Percentiles rank a stretch among this genome's conserved stretches.
Evolutionary conservation across 108 stramenopile species (phyloP).

Genomic region (Fragilariopsis cylindrus): DNA sequence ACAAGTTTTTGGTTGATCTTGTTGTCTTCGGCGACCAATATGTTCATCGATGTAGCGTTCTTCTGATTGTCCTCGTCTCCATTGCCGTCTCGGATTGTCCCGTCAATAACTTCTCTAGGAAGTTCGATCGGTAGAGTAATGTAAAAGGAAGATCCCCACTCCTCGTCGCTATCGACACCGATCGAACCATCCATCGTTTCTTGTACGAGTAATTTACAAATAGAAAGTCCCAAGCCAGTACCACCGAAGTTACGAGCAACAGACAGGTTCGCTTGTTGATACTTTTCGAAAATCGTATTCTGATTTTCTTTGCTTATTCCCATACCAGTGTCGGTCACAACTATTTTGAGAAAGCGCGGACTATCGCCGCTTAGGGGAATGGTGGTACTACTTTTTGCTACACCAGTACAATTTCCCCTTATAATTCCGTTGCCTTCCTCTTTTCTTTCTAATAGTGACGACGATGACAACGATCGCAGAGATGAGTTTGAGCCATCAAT

Average conservation of each 20-base stretch:
- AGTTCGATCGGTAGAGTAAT: constrained; percentile 33
- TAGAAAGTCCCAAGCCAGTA: constrained; percentile 60
- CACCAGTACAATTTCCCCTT: not conserved
- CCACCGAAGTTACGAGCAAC: constrained; percentile 50
- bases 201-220: constrained; percentile 38
- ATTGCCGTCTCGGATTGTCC: not conserved
- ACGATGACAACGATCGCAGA: not conserved
- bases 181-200: constrained; percentile 49
- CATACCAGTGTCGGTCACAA: constrained; percentile 55
- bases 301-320: constrained; percentile 41
- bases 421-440: not conserved
- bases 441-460: not conserved
- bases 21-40: constrained; percentile 63
- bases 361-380: not conserved
- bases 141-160: constrained; percentile 40
- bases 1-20: constrained; percentile 51
- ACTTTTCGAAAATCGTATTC: constrained; percentile 46
- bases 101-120: constrained; percentile 14
- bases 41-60: constrained; percentile 11
- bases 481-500: not conserved
- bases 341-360: constrained; percentile 28
- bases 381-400: not conserved
- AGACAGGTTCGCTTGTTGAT: constrained; percentile 41
- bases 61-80: not conserved
- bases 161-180: constrained; percentile 38